Evolutionary conservation across 768 basidiomycete species (phyloP).

Genomic region (Dacryopinax primogenitus): DNA sequence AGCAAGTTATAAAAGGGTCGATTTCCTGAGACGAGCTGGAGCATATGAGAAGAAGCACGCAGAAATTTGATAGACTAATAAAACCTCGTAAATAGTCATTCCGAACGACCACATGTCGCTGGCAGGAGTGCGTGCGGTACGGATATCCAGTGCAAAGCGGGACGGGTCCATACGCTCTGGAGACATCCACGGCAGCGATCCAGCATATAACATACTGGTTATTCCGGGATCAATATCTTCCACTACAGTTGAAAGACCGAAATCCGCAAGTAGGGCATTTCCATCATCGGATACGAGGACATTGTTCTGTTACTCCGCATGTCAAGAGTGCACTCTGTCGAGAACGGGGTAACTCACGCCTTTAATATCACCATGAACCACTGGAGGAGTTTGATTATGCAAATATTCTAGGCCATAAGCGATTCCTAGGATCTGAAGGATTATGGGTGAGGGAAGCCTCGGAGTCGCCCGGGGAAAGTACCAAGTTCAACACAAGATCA

Average conservation of each 20-base stretch:
- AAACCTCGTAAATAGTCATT: background rate
- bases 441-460: background rate
- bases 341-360: slow-evolving; percentile 12
- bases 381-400: slow-evolving; percentile 13
- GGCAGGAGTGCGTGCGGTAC: background rate
- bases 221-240: slow-evolving; percentile 8
- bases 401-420: slow-evolving; percentile 16
- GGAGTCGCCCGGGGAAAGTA: background rate
- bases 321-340: background rate
- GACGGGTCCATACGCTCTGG: slow-evolving; percentile 1
- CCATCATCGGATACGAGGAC: slow-evolving; percentile 42
- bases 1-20: background rate
- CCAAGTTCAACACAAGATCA: background rate
- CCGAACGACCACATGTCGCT: slow-evolving; percentile 5
- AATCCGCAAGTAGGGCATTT: slow-evolving; percentile 45
- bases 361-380: slow-evolving; percentile 18
- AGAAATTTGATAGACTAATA: no score
- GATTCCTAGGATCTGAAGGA: slow-evolving; percentile 11
- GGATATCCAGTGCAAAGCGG: background rate
- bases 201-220: slow-evolving; percentile 1
- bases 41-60: no score
- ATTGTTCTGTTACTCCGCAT: background rate
- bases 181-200: background rate
- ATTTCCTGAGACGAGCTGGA: background rate
- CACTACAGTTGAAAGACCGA: slow-evolving; percentile 31